Evolutionary conservation across 2,329 filamentous ascomycete genomes (phyloP).

Genomic region (Colletotrichum godetiae): DNA sequence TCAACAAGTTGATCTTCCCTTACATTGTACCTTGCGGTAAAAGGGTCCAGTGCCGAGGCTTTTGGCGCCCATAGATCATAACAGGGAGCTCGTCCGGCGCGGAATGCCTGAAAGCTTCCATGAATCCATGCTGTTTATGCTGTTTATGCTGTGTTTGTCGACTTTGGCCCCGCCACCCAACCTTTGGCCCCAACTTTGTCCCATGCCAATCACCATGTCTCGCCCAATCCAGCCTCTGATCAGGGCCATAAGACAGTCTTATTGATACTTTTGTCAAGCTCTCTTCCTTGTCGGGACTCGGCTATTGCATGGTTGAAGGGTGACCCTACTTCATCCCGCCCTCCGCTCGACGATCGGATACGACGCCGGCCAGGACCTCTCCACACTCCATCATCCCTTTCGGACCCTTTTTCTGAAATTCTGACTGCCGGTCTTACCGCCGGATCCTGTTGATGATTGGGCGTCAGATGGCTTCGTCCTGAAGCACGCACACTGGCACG

Average conservation of each 20-base stretch:
- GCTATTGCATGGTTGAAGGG: too few species aligned
- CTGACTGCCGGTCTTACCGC: slow-evolving; percentile 23
- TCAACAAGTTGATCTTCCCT: not conserved
- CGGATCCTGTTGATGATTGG: slow-evolving; percentile 20
- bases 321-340: not conserved
- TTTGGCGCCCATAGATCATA: not conserved
- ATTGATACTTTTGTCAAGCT: not conserved
- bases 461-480: slow-evolving; percentile 11
- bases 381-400: not conserved
- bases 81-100: not conserved
- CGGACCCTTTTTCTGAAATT: not conserved
- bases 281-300: not conserved
- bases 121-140: not conserved
- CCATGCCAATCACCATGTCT: not conserved
- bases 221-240: not conserved
- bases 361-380: not conserved
- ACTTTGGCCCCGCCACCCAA: not conserved
- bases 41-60: not conserved
- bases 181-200: not conserved
- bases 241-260: not conserved
- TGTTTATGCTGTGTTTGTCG: too few species aligned
- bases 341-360: not conserved
- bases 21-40: not conserved
- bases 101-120: not conserved
- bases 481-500: slow-evolving; percentile 28